Conservation (phyloP, 805 yeast genomes). For the Hanseniaspora hatyaiensis region DNA sequence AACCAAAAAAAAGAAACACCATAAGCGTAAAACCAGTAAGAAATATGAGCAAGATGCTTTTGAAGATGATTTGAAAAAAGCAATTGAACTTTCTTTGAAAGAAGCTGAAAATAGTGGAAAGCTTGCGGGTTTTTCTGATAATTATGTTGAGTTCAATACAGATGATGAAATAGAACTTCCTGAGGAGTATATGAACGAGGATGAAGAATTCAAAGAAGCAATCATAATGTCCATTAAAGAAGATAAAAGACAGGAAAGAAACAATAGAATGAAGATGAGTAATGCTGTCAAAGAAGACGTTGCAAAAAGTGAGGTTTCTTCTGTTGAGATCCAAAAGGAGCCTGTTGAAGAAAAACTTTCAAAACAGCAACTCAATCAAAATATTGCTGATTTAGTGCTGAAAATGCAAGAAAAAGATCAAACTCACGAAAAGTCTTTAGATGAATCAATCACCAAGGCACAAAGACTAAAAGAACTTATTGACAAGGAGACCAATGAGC, state of each 20-base stretch:
- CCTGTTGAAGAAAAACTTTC: neutral
- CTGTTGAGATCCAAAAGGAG: neutral
- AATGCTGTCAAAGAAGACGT: constrained; percentile 41
- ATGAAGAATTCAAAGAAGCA: constrained; percentile 85
- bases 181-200: constrained; percentile 45
- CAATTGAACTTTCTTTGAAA: constrained; percentile 65
- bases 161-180: constrained; percentile 16
- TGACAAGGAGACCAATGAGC: constrained; percentile 14
- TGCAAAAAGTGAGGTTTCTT: constrained; percentile 17
- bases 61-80: constrained; percentile 53
- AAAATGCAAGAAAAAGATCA: constrained; percentile 12
- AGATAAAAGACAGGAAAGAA: constrained; percentile 32
- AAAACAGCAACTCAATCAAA: constrained; percentile 17
- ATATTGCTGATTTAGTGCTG: constrained; percentile 15
- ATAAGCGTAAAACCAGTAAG: constrained; percentile 20
- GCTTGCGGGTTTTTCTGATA: constrained; percentile 15
- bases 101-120: constrained; percentile 41
- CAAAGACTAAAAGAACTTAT: constrained; percentile 15
- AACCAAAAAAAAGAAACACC: constrained; percentile 18
- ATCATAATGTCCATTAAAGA: constrained; percentile 83
- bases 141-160: constrained; percentile 10
- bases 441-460: constrained; percentile 8
- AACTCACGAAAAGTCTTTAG: neutral
- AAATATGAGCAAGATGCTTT: constrained; percentile 24
- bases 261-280: constrained; percentile 8